phyloP scores from a whole-genome alignment of 176 grass and related monocot species.

The Oryza officinalis region DNA sequence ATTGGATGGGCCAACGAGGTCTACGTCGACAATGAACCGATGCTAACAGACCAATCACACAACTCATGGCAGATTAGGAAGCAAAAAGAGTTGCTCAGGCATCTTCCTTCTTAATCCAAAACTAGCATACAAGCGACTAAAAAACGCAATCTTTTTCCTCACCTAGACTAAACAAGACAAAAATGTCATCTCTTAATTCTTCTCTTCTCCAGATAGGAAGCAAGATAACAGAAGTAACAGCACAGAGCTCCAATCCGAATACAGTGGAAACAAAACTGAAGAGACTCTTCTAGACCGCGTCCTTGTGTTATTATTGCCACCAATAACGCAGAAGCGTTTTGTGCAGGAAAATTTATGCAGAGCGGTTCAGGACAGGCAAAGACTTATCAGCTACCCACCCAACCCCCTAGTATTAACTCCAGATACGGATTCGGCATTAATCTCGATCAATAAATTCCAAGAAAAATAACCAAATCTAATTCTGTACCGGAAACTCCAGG shows the following conservation, averaged over 20 bases:
- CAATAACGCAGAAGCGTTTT: neutral
- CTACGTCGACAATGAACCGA: conserved; percentile 31
- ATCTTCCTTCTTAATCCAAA: neutral
- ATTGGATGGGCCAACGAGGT: conserved; percentile 31
- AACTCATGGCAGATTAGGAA: neutral
- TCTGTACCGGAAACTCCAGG: neutral
- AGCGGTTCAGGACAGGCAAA: conserved; percentile 16
- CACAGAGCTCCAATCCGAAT: neutral
- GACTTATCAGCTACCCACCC: conserved; percentile 16
- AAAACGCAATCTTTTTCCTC: neutral
- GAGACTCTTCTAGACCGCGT: neutral
- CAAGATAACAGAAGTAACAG: neutral
- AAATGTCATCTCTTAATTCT: neutral
- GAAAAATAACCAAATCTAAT: neutral
- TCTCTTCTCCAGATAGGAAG: neutral
- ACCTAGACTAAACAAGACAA: neutral
- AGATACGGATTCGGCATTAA: conserved; percentile 20
- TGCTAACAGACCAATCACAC: neutral
- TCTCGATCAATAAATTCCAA: conserved; percentile 31
- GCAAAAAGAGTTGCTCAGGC: neutral
- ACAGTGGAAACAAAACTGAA: neutral
- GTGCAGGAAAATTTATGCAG: conserved; percentile 28
- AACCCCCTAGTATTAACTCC: neutral
- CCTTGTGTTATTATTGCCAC: neutral
- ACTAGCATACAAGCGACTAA: neutral